Evolutionary conservation across 176 grass and related monocot species (phyloP).

Genomic region (Ensete ventricosum): DNA sequence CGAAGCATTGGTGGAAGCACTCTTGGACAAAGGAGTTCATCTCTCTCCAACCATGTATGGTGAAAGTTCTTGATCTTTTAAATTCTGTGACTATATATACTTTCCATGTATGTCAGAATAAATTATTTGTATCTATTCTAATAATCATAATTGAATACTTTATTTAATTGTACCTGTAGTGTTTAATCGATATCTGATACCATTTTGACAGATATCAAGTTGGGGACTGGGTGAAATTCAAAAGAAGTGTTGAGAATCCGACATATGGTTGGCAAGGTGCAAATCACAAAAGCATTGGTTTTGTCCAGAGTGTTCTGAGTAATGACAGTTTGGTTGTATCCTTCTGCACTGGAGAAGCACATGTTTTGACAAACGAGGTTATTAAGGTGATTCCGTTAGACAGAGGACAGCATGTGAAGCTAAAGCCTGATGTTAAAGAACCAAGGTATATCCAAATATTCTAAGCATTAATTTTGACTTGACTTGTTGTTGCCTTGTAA

Average conservation of each 20-base stretch:
- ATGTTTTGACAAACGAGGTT: conserved; percentile 77
- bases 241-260: conserved; percentile 58
- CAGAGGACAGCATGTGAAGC: conserved; percentile 95
- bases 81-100: not conserved
- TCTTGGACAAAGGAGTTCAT: conserved; percentile 82
- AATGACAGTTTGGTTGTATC: conserved; percentile 69
- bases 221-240: conserved; percentile 96
- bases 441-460: conserved; percentile 47
- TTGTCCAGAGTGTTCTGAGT: conserved; percentile 75
- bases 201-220: conserved; percentile 66
- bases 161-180: not conserved
- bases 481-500: not conserved
- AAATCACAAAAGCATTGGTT: conserved; percentile 79
- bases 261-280: conserved; percentile 91
- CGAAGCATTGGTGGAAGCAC: conserved; percentile 93
- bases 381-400: conserved; percentile 96
- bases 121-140: not conserved
- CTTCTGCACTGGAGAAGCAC: conserved; percentile 94
- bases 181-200: not conserved
- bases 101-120: not conserved
- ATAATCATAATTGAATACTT: not conserved
- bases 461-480: not conserved
- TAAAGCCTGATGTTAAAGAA: conserved; percentile 69
- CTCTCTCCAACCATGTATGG: conserved; percentile 93
- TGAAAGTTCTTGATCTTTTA: not conserved